Conservation (phyloP, 768 basidiomycete genomes). For the Lyophyllum decastes region DNA sequence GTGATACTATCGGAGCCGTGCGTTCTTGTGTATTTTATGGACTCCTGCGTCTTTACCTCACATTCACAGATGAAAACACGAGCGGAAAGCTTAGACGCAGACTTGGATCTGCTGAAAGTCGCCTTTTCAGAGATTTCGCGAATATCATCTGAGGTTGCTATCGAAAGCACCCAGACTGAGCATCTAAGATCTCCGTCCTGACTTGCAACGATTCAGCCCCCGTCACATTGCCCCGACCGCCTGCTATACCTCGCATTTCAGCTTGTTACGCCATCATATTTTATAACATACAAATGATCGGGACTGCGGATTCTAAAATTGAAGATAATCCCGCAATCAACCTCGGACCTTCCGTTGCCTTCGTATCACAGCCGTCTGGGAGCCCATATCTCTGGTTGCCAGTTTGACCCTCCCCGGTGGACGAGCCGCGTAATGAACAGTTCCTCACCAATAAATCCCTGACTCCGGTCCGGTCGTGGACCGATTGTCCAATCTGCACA, state of each 20-base stretch:
- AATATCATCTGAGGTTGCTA: conserved; percentile 65
- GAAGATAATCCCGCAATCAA: not conserved
- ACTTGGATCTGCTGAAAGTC: conserved; percentile 76
- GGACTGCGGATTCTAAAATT: not conserved
- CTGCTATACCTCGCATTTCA: not conserved
- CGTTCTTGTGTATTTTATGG: conserved; percentile 19
- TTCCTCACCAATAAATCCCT: conserved; percentile 27
- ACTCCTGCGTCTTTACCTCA: not conserved
- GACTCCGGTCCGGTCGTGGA: conserved; percentile 12
- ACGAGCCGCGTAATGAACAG: conserved; percentile 39
- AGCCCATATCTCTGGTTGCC: conserved; percentile 45
- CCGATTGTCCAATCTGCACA: conserved; percentile 39
- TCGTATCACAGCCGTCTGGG: conserved; percentile 13
- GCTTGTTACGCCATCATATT: conserved; percentile 1
- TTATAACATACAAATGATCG: conserved; percentile 2
- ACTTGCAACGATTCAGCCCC: not conserved
- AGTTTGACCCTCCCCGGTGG: conserved; percentile 40
- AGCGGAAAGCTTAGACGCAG: conserved; percentile 82
- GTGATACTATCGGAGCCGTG: conserved; percentile 87
- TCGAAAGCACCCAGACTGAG: conserved; percentile 35
- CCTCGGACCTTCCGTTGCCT: not conserved
- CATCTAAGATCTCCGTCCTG: not conserved
- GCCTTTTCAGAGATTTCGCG: conserved; percentile 89
- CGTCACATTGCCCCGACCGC: not conserved
- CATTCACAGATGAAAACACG: conserved; percentile 78